Evolutionary conservation across 2,329 filamentous ascomycete genomes (phyloP), one percentile per base, ranked within the genome.

Genomic region (Xenoacremonium recifei): DNA sequence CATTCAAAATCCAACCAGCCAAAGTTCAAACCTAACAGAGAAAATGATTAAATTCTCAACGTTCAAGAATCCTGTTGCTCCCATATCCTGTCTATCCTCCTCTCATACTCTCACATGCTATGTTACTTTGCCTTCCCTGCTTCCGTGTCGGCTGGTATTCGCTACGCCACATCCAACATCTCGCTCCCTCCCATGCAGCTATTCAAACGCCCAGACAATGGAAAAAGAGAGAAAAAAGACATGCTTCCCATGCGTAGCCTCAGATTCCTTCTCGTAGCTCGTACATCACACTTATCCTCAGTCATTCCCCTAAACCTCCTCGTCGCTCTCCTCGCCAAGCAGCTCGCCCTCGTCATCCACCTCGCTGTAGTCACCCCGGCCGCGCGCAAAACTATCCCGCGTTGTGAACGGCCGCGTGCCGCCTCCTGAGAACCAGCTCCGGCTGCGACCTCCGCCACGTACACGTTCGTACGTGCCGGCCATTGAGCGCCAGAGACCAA

Each of bases 281-380:
- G 36, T 52, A 47, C 50, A 52, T 25, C 40, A 7, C 33, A 16
- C n/a, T 15, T 37, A 15, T 21, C 4, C 27, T 25, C 35, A 33
- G 15, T 25, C 31, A 31, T 21, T 16, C 25, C 11, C 29, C 64
- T 50, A 71, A 29, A 85, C 87, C 48, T 96, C 92, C 60, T 96
- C 90, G 51, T 96, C 92, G 53, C 89, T 90, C 45, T 95, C 91
- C 54, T 96, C 92, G 1, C 93, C 93, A 25, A 99, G 70, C 53
- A 99, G 71, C 71, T 97, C 92, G 36, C 92, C 92, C 64, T 97
- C 93, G 61, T 97, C 93, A 57, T 95, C 90, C 38, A 96, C 89
- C 57, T 85, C 78, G 13, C 84, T 81, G 64, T 97, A 97, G 64
- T 96, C 89, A n/a, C 87, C 85, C 42, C 88, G 79, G 1, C 89